Evolutionary conservation across 805 yeast genomes (phyloP), one percentile per base, ranked within the genome.

Genomic region (Myxozyma nipponensis): DNA sequence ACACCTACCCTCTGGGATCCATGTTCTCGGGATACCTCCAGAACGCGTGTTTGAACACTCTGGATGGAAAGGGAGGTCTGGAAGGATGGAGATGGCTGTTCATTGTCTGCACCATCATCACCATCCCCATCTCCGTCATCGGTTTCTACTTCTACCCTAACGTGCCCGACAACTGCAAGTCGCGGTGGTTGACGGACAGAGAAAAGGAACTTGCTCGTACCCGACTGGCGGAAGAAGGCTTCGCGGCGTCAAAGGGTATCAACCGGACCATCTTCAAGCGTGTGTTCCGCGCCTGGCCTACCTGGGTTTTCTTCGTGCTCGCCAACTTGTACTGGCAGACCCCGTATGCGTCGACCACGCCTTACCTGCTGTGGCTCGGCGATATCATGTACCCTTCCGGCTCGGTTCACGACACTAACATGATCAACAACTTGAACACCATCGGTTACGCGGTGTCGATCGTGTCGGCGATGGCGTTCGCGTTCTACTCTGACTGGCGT

Each of bases 31-130:
- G 86, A 40, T 76, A 79, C 52, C 68, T 83, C 36, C 83, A 82
- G 56, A 77, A 83, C 18, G 77, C 82, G 5, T 74, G 81, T 25
- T 74, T 69, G 49, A 59, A 71, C 25, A 59, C 66, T 37, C 63
- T 83, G 58, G 66, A 72, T 46, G 85, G 83, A 25, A 67, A 61
- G 7, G 61, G 64, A 39, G 86, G 86, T 0, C 66, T 77, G n/a
- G 72, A 72, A 5, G 80, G 85, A 10, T 83, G 87, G 87, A 73
- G 82, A 70, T 84, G 87, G 88, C 77, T 81, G 60, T 83, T 80
- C 61, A 77, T 83, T 42, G 73, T 83, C 55, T 86, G 82, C 63
- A 82, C 82, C 13, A 61, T 78, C 42, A 74, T 83, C 40, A 77
- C 83, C 5, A 61, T 82, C 26, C 78, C 72, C 1, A 76, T 83